These are phyloP conservation scores for Davidsoniella neocaledoniae DNA, from an alignment of 2,329 filamentous ascomycete genomes.

Conservation along the genomic window DNA sequence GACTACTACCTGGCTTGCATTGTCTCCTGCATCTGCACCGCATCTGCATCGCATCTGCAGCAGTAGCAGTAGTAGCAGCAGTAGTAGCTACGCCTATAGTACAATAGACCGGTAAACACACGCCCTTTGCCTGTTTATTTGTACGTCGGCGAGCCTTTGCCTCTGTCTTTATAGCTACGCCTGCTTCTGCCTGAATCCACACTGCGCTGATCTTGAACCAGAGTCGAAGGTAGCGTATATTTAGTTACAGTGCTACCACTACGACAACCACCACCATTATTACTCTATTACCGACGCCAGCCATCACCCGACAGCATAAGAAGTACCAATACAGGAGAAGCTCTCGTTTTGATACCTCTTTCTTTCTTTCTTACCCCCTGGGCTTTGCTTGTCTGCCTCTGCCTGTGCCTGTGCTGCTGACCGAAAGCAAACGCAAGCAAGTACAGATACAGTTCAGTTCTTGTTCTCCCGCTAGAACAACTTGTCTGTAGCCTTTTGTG, in stretches of 20 bases:
- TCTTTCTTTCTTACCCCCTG: conserved; percentile 19
- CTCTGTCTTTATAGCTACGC: too few relatives aligned
- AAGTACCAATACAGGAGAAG: too few relatives aligned
- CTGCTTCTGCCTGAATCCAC: too few relatives aligned
- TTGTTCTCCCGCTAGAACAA: background rate
- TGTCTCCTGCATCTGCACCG: conserved; percentile 17
- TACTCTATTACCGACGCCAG: conserved; percentile 10
- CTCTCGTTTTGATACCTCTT: conserved; percentile 18
- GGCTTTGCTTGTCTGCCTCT: conserved; percentile 19
- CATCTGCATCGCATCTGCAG: conserved; percentile 11
- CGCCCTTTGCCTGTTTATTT: too few relatives aligned
- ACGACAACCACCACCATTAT: conserved; percentile 15
- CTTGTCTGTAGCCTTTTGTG: too few relatives aligned
- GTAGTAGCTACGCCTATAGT: too few relatives aligned
- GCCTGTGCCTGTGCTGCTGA: conserved; percentile 18
- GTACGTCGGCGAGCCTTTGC: too few relatives aligned
- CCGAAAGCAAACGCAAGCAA: too few relatives aligned
- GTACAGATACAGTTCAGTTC: conserved; percentile 10
- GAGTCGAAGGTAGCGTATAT: too few relatives aligned
- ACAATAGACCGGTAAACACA: too few relatives aligned
- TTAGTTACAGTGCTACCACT: conserved; percentile 5
- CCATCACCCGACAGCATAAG: background rate
- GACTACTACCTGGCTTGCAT: conserved; percentile 18
- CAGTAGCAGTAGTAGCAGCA: too few relatives aligned
- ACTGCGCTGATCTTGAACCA: conserved; percentile 10